Evolutionary conservation across 2,329 filamentous ascomycete species (phyloP).

Genomic region (Colletotrichum orchidophilum): DNA sequence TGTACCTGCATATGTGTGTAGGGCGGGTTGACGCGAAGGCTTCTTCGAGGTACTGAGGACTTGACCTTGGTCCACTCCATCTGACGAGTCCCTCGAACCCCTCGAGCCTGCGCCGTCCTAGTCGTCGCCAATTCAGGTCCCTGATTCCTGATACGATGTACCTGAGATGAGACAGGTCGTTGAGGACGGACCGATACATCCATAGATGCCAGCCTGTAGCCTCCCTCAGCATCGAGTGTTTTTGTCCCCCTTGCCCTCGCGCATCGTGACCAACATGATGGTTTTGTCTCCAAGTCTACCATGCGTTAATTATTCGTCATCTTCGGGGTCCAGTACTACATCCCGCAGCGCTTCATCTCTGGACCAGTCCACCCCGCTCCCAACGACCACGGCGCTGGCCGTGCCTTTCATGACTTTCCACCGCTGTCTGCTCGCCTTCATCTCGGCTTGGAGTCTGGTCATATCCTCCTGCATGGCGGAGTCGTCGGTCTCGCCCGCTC

Average conservation of each 20-base stretch:
- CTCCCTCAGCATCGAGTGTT: background rate
- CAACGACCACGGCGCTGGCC: constrained; percentile 80
- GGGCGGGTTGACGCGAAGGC: background rate
- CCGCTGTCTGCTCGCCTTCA: constrained; percentile 70
- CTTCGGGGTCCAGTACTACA: constrained; percentile 76
- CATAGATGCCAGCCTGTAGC: background rate
- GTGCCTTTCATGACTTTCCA: constrained; percentile 83
- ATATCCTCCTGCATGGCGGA: constrained; percentile 64
- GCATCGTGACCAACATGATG: background rate
- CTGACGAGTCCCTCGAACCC: background rate
- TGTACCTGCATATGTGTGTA: background rate
- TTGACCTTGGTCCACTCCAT: background rate
- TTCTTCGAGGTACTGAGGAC: background rate
- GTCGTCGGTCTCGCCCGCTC: constrained; percentile 63
- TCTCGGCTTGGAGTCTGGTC: constrained; percentile 63
- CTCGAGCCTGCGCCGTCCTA: background rate
- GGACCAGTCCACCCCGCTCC: constrained; percentile 86
- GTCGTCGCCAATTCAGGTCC: background rate
- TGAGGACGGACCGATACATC: background rate
- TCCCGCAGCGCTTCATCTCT: constrained; percentile 72
- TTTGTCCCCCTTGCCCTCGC: background rate
- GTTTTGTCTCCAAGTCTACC: background rate
- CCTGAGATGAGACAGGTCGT: background rate
- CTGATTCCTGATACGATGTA: background rate
- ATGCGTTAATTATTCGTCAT: constrained; percentile 28